These are phyloP conservation scores for Aspergillus puulaauensis DNA, from an alignment of 2,329 filamentous ascomycete species.

Conservation along the genomic window DNA sequence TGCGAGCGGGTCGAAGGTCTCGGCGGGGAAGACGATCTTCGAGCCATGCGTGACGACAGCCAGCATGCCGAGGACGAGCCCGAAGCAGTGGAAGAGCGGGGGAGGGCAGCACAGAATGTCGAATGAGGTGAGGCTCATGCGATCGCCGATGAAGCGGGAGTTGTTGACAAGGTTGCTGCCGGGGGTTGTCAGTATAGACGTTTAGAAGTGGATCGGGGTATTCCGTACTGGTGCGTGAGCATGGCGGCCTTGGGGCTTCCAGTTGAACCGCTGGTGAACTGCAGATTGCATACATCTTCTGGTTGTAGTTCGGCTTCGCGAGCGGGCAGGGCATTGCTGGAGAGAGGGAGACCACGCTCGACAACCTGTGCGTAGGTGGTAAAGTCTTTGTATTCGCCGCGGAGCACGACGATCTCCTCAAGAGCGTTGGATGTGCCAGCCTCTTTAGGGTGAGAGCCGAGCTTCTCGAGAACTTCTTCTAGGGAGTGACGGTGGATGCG, in stretches of 20 bases:
- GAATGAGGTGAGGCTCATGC: constrained; percentile 65
- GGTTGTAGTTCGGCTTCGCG: constrained; percentile 58
- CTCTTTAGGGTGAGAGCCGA: constrained; percentile 41
- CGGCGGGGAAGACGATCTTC: constrained; percentile 73
- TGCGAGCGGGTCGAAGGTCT: constrained; percentile 68
- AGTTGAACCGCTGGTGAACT: constrained; percentile 75
- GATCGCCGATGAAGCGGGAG: constrained; percentile 69
- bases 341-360: constrained; percentile 50
- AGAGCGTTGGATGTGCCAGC: constrained; percentile 37
- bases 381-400: constrained; percentile 56
- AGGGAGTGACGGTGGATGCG: constrained; percentile 68
- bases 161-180: constrained; percentile 57
- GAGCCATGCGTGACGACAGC: constrained; percentile 71
- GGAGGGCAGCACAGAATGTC: constrained; percentile 79
- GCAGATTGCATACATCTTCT: constrained; percentile 70
- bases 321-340: constrained; percentile 52
- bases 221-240: constrained; percentile 64
- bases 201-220: neutral
- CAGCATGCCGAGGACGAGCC: constrained; percentile 73
- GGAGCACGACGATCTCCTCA: constrained; percentile 60
- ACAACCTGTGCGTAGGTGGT: constrained; percentile 62
- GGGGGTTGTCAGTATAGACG: neutral
- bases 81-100: constrained; percentile 84
- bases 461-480: constrained; percentile 54
- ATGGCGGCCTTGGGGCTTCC: constrained; percentile 72